Conservation (phyloP, 768 basidiomycete species). For the Naganishia antarctica region DNA sequence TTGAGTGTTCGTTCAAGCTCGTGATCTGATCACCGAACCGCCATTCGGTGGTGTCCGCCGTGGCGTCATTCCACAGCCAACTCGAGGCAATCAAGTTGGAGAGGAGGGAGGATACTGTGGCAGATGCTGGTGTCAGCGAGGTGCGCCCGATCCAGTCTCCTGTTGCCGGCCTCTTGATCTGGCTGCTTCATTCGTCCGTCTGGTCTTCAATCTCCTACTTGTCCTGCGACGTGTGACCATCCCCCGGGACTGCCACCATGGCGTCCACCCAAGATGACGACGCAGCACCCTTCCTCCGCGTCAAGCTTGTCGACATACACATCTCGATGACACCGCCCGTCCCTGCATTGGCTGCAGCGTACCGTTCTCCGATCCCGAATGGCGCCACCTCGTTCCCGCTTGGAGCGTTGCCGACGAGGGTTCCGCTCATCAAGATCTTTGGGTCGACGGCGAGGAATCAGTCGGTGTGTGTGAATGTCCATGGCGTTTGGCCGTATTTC, state of each 20-base stretch:
- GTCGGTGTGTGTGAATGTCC: constrained; percentile 80
- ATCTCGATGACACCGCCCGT: constrained; percentile 40
- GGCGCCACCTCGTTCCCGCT: constrained; percentile 41
- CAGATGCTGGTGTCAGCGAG: no score
- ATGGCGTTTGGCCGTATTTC: constrained; percentile 83
- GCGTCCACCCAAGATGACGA: neutral
- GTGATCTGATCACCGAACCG: constrained; percentile 22
- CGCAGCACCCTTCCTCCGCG: constrained; percentile 37
- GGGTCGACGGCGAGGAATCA: constrained; percentile 72
- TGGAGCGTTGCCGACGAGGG: constrained; percentile 54
- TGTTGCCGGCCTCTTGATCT: no score
- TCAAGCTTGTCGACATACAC: constrained; percentile 50
- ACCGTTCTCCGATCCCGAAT: constrained; percentile 35
- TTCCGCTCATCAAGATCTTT: constrained; percentile 80
- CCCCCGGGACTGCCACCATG: no score
- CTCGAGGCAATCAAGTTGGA: no score
- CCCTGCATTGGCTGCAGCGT: constrained; percentile 34
- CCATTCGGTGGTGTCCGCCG: neutral
- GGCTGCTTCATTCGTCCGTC: no score
- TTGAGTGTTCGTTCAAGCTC: constrained; percentile 22
- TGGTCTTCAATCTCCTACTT: no score
- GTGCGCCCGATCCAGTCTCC: no score
- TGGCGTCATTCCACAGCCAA: no score
- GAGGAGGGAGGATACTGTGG: no score
- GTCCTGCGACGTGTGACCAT: no score